Percentiles rank a stretch among this genome's conserved stretches.
These are phyloP conservation scores for Collybia mongolica DNA, from an alignment of 768 basidiomycete species.

Conservation along the genomic window DNA sequence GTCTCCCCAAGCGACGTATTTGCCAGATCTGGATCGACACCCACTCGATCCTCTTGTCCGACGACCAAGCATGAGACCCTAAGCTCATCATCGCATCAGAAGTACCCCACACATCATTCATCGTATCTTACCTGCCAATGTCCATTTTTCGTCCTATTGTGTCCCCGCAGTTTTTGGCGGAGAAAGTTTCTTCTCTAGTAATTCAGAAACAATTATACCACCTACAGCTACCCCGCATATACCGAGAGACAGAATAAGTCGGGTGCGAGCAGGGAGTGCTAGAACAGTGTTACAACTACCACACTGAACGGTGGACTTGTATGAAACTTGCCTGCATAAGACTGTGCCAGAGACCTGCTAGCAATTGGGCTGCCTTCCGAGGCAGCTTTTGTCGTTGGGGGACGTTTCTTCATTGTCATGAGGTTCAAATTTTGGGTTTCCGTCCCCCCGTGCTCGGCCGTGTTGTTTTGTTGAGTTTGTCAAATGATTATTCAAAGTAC, in stretches of 20 bases:
- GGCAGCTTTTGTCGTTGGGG: slow-evolving; percentile 12
- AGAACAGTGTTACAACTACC: slow-evolving; percentile 7
- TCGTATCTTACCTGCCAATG: background rate
- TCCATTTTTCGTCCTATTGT: slow-evolving; percentile 8
- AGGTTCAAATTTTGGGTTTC: background rate
- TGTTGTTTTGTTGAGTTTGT: slow-evolving; percentile 1
- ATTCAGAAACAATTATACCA: slow-evolving; percentile 50
- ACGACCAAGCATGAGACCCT: slow-evolving; percentile 25
- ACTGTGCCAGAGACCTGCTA: slow-evolving; percentile 34
- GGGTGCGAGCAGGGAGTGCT: slow-evolving; percentile 56
- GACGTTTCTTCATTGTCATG: background rate
- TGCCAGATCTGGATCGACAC: slow-evolving; percentile 27
- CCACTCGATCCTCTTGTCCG: slow-evolving; percentile 33
- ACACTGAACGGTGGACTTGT: background rate
- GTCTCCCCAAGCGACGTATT: slow-evolving; percentile 21
- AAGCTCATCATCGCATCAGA: no score
- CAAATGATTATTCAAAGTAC: background rate
- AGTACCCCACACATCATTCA: background rate
- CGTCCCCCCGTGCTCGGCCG: background rate
- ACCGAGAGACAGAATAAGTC: slow-evolving; percentile 48
- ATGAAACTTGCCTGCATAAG: slow-evolving; percentile 31
- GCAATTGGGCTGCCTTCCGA: slow-evolving; percentile 1
- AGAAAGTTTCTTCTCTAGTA: slow-evolving; percentile 44
- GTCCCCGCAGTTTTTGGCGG: slow-evolving; percentile 10
- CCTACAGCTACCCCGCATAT: slow-evolving; percentile 43